Conservation (phyloP, 2,329 filamentous ascomycete species). For the Trichoderma sp. region DNA sequence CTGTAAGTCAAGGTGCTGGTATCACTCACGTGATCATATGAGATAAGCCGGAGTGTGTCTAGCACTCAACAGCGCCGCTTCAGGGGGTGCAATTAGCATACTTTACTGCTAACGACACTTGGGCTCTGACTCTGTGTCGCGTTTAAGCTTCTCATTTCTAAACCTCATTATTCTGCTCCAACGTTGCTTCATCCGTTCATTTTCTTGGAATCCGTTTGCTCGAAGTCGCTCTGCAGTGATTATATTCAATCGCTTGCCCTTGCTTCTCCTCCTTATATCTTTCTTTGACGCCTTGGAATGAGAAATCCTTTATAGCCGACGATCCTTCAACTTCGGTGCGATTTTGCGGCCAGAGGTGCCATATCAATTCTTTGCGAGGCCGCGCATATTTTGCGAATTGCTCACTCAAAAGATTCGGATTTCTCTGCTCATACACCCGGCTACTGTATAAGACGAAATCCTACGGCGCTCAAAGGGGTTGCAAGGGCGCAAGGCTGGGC, state of each 20-base stretch:
- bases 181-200: background rate
- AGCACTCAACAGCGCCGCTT: background rate
- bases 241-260: background rate
- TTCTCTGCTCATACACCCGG: background rate
- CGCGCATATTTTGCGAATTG: background rate
- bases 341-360: background rate
- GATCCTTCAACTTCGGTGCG: background rate
- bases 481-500: background rate
- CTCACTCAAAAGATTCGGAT: background rate
- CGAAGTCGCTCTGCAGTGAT: background rate
- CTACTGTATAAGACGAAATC: background rate
- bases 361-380: background rate
- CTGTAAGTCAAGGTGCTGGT: background rate
- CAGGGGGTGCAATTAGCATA: slow-evolving; percentile 11
- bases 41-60: background rate
- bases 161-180: background rate
- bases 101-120: background rate
- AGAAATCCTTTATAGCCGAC: background rate
- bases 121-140: slow-evolving; percentile 13
- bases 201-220: background rate
- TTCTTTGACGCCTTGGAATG: background rate
- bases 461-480: background rate
- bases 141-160: background rate
- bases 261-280: background rate
- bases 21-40: background rate